Evolutionary conservation across 352 stramenopile genomes (phyloP).

Genomic region (Globisporangium paroecandrum): DNA sequence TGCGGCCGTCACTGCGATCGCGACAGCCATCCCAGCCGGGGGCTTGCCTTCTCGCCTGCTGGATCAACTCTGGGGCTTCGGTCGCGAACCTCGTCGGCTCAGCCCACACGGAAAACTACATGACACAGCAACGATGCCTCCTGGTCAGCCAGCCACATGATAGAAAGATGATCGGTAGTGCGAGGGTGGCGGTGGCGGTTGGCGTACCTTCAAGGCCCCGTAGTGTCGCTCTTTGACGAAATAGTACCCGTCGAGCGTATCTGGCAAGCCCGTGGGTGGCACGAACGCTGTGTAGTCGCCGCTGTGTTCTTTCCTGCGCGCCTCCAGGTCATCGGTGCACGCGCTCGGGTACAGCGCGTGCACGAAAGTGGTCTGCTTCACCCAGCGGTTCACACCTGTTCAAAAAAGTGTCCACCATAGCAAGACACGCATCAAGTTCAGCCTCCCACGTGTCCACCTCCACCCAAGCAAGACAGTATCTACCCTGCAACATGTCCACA

Average conservation of each 20-base stretch:
- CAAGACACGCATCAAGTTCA: neutral
- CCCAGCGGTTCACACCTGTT: slow-evolving; percentile 78
- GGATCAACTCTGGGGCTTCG: slow-evolving; percentile 71
- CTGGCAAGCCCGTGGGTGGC: slow-evolving; percentile 19
- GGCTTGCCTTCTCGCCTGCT: slow-evolving; percentile 86
- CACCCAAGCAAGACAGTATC: neutral
- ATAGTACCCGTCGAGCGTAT: slow-evolving; percentile 53
- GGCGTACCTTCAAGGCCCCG: slow-evolving; percentile 54
- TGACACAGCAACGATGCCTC: neutral
- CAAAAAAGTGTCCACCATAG: neutral
- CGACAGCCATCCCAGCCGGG: slow-evolving; percentile 95
- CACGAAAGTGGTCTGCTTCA: slow-evolving; percentile 88
- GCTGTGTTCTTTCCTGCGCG: slow-evolving; percentile 53
- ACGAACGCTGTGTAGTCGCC: slow-evolving; percentile 69
- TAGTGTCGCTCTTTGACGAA: slow-evolving; percentile 73
- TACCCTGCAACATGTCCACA: neutral
- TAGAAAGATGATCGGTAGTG: no score
- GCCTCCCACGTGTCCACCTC: neutral
- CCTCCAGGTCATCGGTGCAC: slow-evolving; percentile 90
- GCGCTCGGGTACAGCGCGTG: slow-evolving; percentile 85
- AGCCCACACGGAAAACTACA: slow-evolving; percentile 80
- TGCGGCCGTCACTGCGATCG: slow-evolving; percentile 71
- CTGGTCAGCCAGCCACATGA: no score
- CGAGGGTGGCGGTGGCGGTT: no score
- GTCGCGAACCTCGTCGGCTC: slow-evolving; percentile 86